Evolutionary conservation across 176 grass and related monocot genomes (phyloP), one percentile per base, ranked within the genome.

Genomic region (Zea luxurians): DNA sequence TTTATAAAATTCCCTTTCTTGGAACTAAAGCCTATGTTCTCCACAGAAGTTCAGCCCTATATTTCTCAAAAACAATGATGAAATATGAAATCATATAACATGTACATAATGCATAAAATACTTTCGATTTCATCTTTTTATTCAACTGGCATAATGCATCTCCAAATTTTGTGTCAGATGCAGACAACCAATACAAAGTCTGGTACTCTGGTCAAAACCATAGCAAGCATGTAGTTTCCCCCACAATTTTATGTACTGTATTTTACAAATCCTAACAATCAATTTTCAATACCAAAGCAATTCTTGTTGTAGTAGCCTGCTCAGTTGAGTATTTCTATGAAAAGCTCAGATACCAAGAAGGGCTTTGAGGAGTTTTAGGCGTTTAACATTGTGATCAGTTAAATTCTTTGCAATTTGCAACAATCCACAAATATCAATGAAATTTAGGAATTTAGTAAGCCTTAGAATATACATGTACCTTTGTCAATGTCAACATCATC

Each of bases 401-500:
- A 71, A 77, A 17, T 34, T 34, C 48, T 47, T 54, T 38, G 49
- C 37, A 12, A 63, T 66, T 10, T 15, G 7, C 38, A 68, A 54
- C 1, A 70, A 53, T 38, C 5, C 34, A 8, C 54, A 55, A 48
- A 81, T 15, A 59, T 7, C 6, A 2, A 73, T 44, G 20, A 45
- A 42, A 11, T 57, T 52, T 68, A n/a, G 7, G n/a, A 83, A 52
- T 38, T 53, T 44, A 10, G 6, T 36, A 64, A 66, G 21, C 67
- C n/a, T 75, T 35, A 73, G 67, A 16, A 83, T 74, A 62, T 4
- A 69, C 0, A 79, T 48, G 58, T 61, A 95, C 96, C 96, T 95
- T 95, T 99, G 9, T 99, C 96, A 58, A 99, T 79, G 77, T 99
- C 96, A 1, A 95, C 96, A 73, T 99, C 96, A 85, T 99, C 96